Base-by-base conservation (phyloP, 106 monocot species). In the Phalaenopsis aphrodite region DNA sequence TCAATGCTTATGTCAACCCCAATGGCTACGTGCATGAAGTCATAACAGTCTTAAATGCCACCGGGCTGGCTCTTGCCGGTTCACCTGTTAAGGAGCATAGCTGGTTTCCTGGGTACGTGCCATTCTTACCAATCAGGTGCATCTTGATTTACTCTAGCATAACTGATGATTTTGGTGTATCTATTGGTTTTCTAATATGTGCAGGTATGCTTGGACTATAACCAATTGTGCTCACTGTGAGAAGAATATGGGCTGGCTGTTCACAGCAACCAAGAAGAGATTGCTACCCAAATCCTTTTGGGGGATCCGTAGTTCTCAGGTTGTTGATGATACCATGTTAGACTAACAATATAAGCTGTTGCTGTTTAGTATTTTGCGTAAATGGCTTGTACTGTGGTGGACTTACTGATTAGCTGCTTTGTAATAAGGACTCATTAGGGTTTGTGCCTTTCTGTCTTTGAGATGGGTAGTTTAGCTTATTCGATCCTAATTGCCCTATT, bases 101-200 rank as follows among this genome's bases (percentile, higher is more conserved):
- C 82, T 99, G 95, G 99, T 99, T 99, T 85, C 99, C 99, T 23
- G 99, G 99, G 99, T 99, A 93, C 72, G 88, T 24, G 24, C 23
- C 61, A 6, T n/a, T 61, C 61, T 52, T 52, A 5, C 61, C 8
- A 21, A 19, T 21, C 7, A 61, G 5, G 4, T 4, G 2, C 61
- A 52, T 52, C 52, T 52, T 52, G 52, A 52, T 52, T 52, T 52
- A 12, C 52, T 52, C 12, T 30, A 52, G 52, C 52, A 52, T 1
- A 52, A 52, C 12, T 52, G 52, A 52, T 52, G 43, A 45, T 14
- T 72, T 72, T 5, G 1, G 6, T 41, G 21, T 78, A 55, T 79
- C 71, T 81, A 21, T 79, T 11, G 37, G 2, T 71, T 57, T 12
- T 42, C 18, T 16, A n/a, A 19, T 76, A 8, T 57, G 56, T 85